Base-by-base conservation (phyloP, 148 eudicot species). In the Vaccinium myrtillus region DNA sequence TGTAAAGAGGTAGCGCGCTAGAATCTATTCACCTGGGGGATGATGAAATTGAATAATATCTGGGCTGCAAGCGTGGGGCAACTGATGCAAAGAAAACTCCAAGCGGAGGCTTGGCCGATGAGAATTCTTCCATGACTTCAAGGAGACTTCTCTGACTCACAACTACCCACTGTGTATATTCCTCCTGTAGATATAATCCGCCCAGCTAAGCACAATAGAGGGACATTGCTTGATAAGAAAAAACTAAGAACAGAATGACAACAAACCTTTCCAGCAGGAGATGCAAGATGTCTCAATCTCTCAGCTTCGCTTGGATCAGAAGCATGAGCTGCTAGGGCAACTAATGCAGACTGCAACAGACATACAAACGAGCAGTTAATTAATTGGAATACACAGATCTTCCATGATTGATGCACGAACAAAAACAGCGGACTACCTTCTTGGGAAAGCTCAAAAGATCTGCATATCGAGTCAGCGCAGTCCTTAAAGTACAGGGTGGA, bases 41-140 rank as follows among this genome's bases (percentile, higher is more conserved):
- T 82, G 99, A 97, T 73, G 98, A 97, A 82, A 97, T 97, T 27
- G 99, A 97, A 84, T 97, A 97, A 89, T 88, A 97, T 93, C 98
- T 89, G 56, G 99, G 98, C 92, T 93, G 98, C 84, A 97, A 88
- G 56, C 95, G 99, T 18, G 99, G 98, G 43, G 98, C 92, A 83
- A 97, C 87, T 10, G 98, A 91, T 82, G 99, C 99, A 89, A 97
- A 97, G 94, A 97, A 97, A 82, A 97, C 99, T 61, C 99, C 99
- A 83, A 97, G 93, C 10, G 98, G 91, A 80, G 98, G 99, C 79
- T 91, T 97, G 75, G 98, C 94, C 51, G 98, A 97, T 61, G 98
- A 94, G 81, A 97, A 97, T 53, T 91, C 98, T 30, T 93, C 88
- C 96, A 97, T 90, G 59, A 95, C 98, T 89, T 97, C 99, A 79